Evolutionary conservation across 257 asterid genomes (phyloP), one percentile per base, ranked within the genome.

Genomic region (Solanum pennellii): DNA sequence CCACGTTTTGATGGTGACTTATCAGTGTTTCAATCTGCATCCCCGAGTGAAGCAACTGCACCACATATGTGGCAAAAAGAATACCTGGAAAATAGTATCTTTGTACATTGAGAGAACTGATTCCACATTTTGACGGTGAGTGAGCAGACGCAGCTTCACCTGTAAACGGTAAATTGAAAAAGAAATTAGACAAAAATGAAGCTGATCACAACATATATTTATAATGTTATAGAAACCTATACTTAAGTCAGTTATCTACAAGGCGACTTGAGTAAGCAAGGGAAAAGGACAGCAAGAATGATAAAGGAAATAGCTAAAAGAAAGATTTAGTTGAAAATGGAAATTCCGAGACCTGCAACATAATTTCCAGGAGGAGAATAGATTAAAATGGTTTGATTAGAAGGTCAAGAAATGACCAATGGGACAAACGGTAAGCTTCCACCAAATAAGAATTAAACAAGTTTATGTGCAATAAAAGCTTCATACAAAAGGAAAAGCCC

Each of bases 71-170:
- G 52, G 56, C 10, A 72, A 16, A 62, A 80, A 49, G 87, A 90
- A 29, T 93, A 97, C 99, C 96, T 90, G 94, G 83, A 94, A 90
- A 77, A 86, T 93, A 84, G 89, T 79, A 89, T 93, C 96, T 85
- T 92, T 90, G 87, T 93, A 97, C 89, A 97, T 7, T n/a, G 98
- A 93, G 42, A 97, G 98, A 91, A 96, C 99, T 3, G 95, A 87
- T 86, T 93, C 96, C 87, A 97, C 99, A 85, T 97, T 97, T 49
- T 94, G 94, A 89, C 93, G 89, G 87, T 97, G 99, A 86, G 99
- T 97, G 90, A 74, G 88, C 93, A 97, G 89, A 7, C 99, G 97
- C 89, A 97, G 90, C 85, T 96, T 96, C 85, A 95, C 99, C 99
- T 97, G 94, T 74, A 31, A 75, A 86, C 20, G 83, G 65, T 8